Evolutionary conservation across 176 grass and related monocot species (phyloP), one percentile per base, ranked within the genome.

Genomic region (Cenchrus americanus): DNA sequence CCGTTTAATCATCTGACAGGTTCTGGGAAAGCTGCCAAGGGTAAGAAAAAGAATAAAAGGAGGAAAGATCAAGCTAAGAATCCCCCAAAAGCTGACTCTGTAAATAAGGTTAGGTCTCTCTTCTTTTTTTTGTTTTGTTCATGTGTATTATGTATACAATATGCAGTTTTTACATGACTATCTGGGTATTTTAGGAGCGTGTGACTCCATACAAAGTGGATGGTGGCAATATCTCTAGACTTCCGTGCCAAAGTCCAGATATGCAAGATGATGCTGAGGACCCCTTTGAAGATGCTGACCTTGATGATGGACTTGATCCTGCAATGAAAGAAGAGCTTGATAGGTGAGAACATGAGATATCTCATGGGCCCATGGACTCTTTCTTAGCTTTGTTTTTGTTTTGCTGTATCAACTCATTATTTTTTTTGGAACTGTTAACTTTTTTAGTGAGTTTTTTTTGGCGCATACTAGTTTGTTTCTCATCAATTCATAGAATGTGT

Each of bases 271-370:
- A 88, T 84, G 86, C 55, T 53, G 91, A 94, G 75, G 86, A 99
- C 64, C 84, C 91, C 81, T 96, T 99, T 86, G 83, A 96, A 86
- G 97, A 96, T 87, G 91, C 79, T 89, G 91, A 99, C 30, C 83
- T 87, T 49, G 97, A 99, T 87, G 97, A 99, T 86, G 95, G 88
- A 78, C 90, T 99, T 78, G 97, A 99, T 90, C 97, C 97, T 92
- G 93, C 89, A 66, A 94, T 99, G 88, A 88, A 94, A 82, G 97
- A 99, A 94, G 89, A 99, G 78, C 97, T 99, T 81, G 97, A 99
- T 87, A 96, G 97, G 97, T 96, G 71, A 89, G 77, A 24, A 62
- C 80, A 40, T 22, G 15, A 82, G 6, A 54, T 60, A 15, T 61
- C 26, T 47, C 15, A 66, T 69, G 27, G 83, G 23, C 50, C 17